phyloP scores from a whole-genome alignment of 1,284 basidiomycete genomes.

The Moniliophthora roreri region DNA sequence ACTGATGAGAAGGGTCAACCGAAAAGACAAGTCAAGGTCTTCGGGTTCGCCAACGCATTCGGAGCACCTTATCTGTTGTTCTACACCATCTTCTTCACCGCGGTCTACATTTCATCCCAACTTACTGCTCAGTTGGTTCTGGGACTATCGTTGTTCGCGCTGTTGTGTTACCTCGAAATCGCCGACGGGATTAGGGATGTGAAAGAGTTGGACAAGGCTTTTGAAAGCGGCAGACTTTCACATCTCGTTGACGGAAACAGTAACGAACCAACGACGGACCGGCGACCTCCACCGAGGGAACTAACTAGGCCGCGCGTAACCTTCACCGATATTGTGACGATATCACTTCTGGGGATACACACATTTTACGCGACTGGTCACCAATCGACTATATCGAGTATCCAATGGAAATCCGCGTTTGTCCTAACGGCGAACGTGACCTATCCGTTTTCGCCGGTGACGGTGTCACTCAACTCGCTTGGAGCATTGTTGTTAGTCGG shows the following conservation, averaged over 20 bases:
- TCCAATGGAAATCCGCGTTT: conserved; percentile 97
- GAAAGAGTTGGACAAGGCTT: conserved; percentile 49
- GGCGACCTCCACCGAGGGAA: background rate
- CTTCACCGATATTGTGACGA: conserved; percentile 70
- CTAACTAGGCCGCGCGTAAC: conserved; percentile 35
- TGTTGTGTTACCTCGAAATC: conserved; percentile 76
- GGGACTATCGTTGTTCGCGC: conserved; percentile 57
- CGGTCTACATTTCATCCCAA: conserved; percentile 72
- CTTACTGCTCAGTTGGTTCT: conserved; percentile 83
- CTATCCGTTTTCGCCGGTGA: conserved; percentile 77
- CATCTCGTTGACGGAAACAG: conserved; percentile 29
- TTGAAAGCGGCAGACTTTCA: conserved; percentile 46
- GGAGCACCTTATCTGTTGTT: conserved; percentile 88
- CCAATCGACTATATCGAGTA: conserved; percentile 84
- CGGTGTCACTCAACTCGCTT: conserved; percentile 83
- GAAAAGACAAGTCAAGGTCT: conserved; percentile 56
- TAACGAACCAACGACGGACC: conserved; percentile 21
- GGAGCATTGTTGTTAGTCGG: conserved; percentile 70
- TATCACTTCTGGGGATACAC: conserved; percentile 76
- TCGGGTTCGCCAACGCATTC: conserved; percentile 90
- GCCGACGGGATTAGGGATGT: conserved; percentile 81
- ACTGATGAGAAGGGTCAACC: conserved; percentile 24
- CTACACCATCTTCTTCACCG: conserved; percentile 62
- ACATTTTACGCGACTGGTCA: conserved; percentile 91
- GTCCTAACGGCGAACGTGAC: conserved; percentile 64